Evolutionary conservation across 768 basidiomycete genomes (phyloP), one percentile per base, ranked within the genome.

Genomic region (Paxillus ammoniavirescens): DNA sequence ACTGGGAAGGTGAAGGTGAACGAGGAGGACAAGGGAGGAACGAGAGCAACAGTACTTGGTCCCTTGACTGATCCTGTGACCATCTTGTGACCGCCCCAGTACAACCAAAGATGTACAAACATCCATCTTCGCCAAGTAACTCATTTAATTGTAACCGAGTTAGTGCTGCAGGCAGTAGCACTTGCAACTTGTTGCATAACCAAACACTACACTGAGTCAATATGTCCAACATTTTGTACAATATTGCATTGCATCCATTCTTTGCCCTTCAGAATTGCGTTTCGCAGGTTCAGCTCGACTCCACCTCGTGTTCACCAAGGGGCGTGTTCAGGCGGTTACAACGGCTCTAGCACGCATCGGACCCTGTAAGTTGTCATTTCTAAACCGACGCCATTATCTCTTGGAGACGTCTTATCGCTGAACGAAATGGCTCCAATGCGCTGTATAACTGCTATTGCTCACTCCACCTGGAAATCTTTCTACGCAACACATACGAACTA

Each of bases 41-140:
- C 61, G 59, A 60, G 56, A 61, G 54, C 57, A 52, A 53, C 63
- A 60, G 65, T 64, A 49, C 35, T 48, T 31, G 61, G 56, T 55
- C 50, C 56, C 54, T 47, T 18, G 46, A 21, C 35, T 46, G 61
- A 63, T 71, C 67, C 67, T 71, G 67, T 69, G 67, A 71, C 69
- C 51, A 47, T 51, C 35, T 50, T 53, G 62, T 67, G 63, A 62
- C 65, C 52, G 12, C 33, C 33, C 54, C 51, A 56, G 50, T 55
- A 40, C 2, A 30, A 21, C 55, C 68, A 70, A 72, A 72, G 64
- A 72, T 59, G 62, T 66, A 67, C 65, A 64, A 59, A 66, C 58
- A 60, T 52, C 37, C 41, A 23, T 8, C 43, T 5, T 15, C 31
- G 26, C 31, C 21, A 46, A 28, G 26, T 46, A 33, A 26, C 26